Conservation (phyloP, 1,139 yeast genomes). For the Eremothecium cymbalariae region DNA sequence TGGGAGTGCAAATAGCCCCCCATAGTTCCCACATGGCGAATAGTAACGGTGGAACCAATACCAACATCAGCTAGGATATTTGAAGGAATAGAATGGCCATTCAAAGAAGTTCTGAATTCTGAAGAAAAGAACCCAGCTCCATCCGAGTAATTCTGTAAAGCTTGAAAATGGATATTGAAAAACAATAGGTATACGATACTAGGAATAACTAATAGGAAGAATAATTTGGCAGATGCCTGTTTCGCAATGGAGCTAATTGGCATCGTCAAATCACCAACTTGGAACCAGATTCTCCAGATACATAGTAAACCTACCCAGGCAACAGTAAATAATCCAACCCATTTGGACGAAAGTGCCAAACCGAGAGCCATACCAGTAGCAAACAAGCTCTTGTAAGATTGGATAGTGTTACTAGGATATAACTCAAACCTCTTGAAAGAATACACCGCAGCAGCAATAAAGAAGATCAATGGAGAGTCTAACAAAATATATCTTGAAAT, state of each 20-base stretch:
- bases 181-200: slow-evolving; percentile 54
- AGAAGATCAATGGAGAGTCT: slow-evolving; percentile 85
- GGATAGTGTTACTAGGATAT: slow-evolving; percentile 58
- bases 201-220: slow-evolving; percentile 64
- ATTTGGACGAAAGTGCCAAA: slow-evolving; percentile 79
- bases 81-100: slow-evolving; percentile 61
- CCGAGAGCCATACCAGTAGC: slow-evolving; percentile 81
- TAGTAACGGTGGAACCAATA: slow-evolving; percentile 66
- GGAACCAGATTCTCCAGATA: slow-evolving; percentile 73
- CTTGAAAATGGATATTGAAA: slow-evolving; percentile 71
- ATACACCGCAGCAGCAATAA: slow-evolving; percentile 80
- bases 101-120: slow-evolving; percentile 73
- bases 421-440: slow-evolving; percentile 75
- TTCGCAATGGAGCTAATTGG: slow-evolving; percentile 23
- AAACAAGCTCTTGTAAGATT: slow-evolving; percentile 64
- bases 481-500: slow-evolving; percentile 83
- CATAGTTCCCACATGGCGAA: slow-evolving; percentile 76
- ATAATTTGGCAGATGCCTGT: slow-evolving; percentile 46
- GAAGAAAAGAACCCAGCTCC: slow-evolving; percentile 87
- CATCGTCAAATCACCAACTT: slow-evolving; percentile 68
- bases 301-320: slow-evolving; percentile 85
- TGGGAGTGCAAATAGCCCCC: slow-evolving; percentile 98
- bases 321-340: slow-evolving; percentile 95
- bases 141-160: slow-evolving; percentile 69
- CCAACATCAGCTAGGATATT: slow-evolving; percentile 78